A percentile compares a stretch with the other conserved stretches of the same genome.
Conservation (phyloP, 371 early-diverging fungal species). For the Conidiobolus incongruus region DNA sequence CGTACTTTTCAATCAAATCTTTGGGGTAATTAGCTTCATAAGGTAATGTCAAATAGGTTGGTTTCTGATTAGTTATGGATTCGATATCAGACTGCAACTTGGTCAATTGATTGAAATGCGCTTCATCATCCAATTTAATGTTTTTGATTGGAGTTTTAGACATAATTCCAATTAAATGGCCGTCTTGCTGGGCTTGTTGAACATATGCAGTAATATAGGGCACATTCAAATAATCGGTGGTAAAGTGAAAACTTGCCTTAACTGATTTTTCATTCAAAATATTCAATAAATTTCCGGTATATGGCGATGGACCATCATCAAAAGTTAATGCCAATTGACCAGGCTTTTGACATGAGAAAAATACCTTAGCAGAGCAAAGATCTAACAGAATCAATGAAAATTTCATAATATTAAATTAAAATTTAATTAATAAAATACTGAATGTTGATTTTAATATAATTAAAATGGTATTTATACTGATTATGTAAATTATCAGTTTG, state of each 20-base stretch:
- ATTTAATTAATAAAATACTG: too few relatives aligned
- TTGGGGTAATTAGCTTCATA: background rate
- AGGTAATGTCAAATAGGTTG: background rate
- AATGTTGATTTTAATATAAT: too few relatives aligned
- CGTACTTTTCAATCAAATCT: background rate
- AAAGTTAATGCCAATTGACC: constrained; percentile 2
- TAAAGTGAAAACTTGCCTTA: constrained; percentile 2
- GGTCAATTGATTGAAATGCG: background rate
- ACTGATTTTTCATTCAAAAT: constrained; percentile 1
- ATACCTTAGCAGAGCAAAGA: too few relatives aligned
- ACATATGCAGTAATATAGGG: constrained; percentile 3
- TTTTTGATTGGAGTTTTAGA: background rate
- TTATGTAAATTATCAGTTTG: too few relatives aligned
- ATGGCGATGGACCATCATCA: constrained; percentile 2
- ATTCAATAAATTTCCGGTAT: constrained; percentile 2
- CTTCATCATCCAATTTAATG: background rate
- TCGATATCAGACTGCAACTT: background rate
- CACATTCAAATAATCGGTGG: background rate
- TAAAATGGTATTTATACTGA: too few relatives aligned
- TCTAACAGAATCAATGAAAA: too few relatives aligned
- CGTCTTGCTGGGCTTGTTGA: constrained; percentile 2
- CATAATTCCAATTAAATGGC: background rate
- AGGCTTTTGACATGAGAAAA: background rate
- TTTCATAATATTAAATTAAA: too few relatives aligned
- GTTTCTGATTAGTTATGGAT: background rate